A percentile compares a stretch with the other conserved stretches of the same genome.
Evolutionary conservation across 257 asterid genomes (phyloP).

Genomic region (Solanum corneliomulleri): DNA sequence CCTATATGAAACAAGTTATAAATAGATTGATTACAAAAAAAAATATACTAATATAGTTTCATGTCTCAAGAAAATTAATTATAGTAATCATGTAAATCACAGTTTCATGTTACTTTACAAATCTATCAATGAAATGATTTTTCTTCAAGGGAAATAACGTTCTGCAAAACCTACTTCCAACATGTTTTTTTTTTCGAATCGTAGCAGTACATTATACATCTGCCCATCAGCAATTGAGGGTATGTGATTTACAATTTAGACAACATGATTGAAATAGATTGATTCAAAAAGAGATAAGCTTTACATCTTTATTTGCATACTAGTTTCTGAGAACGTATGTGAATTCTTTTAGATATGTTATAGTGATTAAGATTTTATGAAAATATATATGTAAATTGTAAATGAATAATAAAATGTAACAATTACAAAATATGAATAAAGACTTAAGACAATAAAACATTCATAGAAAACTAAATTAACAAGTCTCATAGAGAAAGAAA

Average conservation of each 20-base stretch:
- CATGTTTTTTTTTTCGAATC: background rate
- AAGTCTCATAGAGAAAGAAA: too few relatives aligned
- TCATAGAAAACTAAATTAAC: too few relatives aligned
- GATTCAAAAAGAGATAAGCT: background rate
- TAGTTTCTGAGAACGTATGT: too few relatives aligned
- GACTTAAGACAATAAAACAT: too few relatives aligned
- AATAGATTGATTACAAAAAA: background rate
- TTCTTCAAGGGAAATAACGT: background rate
- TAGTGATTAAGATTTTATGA: too few relatives aligned
- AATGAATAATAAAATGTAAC: too few relatives aligned
- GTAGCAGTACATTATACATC: background rate
- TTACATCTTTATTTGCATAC: background rate
- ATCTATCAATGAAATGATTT: background rate
- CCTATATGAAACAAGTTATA: constrained; percentile 2
- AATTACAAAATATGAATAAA: too few relatives aligned
- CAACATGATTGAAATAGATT: background rate
- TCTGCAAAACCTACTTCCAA: background rate
- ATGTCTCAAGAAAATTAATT: background rate
- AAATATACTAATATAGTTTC: background rate
- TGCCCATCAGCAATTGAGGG: background rate
- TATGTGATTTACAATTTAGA: background rate
- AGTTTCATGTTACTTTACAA: background rate
- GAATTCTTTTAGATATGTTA: too few relatives aligned
- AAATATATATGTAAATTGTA: too few relatives aligned
- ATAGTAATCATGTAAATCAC: background rate